phyloP scores from a whole-genome alignment of 2,329 filamentous ascomycete species.

The Epichloe glyceriae region DNA sequence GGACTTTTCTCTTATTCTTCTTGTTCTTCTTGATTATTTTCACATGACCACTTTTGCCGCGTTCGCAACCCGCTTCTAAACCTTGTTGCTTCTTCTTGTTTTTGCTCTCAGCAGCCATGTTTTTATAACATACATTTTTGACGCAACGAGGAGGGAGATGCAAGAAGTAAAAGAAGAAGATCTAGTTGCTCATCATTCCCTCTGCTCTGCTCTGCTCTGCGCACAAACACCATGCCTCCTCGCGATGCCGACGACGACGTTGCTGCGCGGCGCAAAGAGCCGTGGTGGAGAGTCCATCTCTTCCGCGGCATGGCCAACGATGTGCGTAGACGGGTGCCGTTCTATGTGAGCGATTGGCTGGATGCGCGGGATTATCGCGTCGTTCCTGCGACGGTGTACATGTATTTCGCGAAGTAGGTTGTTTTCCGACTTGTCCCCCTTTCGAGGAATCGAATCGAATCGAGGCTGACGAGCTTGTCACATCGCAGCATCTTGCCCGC shows the following conservation, averaged over 20 bases:
- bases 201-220: too few species aligned
- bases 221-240: too few species aligned
- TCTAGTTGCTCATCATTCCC: too few species aligned
- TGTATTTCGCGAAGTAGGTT: conserved; percentile 84
- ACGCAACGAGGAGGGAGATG: too few species aligned
- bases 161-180: too few species aligned
- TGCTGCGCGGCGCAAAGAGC: conserved; percentile 1
- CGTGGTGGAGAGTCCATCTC: conserved; percentile 63
- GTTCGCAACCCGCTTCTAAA: too few species aligned
- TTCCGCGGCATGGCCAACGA: conserved; percentile 76
- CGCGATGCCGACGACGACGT: neutral
- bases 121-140: neutral
- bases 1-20: neutral
- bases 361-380: conserved; percentile 89
- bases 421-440: neutral
- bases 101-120: neutral
- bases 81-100: too few species aligned
- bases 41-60: too few species aligned
- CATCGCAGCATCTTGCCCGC: conserved; percentile 69
- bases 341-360: conserved; percentile 68
- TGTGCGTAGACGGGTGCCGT: conserved; percentile 59
- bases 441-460: neutral
- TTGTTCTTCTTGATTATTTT: neutral
- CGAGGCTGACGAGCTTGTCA: neutral
- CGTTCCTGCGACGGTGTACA: conserved; percentile 76